Evolutionary conservation across 1,139 yeast genomes (phyloP).

Genomic region (Wickerhamomyces sp.): DNA sequence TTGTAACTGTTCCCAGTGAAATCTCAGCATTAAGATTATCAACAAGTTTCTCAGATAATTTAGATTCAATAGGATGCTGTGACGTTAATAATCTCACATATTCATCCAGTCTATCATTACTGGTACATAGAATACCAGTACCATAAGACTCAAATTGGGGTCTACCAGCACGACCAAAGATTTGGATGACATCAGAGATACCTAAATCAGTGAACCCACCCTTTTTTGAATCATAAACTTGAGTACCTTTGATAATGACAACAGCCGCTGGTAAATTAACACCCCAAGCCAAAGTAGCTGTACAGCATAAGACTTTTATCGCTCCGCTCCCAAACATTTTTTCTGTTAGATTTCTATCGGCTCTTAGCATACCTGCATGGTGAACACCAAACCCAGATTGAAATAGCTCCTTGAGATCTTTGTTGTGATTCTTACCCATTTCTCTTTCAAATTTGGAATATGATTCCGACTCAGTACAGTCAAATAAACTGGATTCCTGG

Average conservation of each 20-base stretch:
- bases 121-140: slow-evolving; percentile 85
- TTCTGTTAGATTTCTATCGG: slow-evolving; percentile 88
- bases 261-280: slow-evolving; percentile 98
- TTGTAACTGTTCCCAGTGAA: slow-evolving; percentile 91
- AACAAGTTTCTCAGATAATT: slow-evolving; percentile 67
- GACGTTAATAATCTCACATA: slow-evolving; percentile 84
- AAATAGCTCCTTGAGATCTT: slow-evolving; percentile 78
- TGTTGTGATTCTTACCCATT: slow-evolving; percentile 67
- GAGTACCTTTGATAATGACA: slow-evolving; percentile 94
- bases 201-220: slow-evolving; percentile 95
- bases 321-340: slow-evolving; percentile 83
- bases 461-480: slow-evolving; percentile 46
- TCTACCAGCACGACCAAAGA: slow-evolving; percentile 99
- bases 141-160: slow-evolving; percentile 94
- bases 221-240: slow-evolving; percentile 87
- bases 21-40: slow-evolving; percentile 96
- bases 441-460: slow-evolving; percentile 56
- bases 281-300: slow-evolving; percentile 99
- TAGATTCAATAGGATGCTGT: slow-evolving; percentile 95
- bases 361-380: slow-evolving; percentile 94
- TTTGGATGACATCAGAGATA: slow-evolving; percentile 94
- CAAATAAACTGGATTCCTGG: slow-evolving; percentile 54
- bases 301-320: slow-evolving; percentile 86
- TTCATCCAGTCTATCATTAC: slow-evolving; percentile 77
- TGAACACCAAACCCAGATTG: slow-evolving; percentile 86